These are phyloP conservation scores for Mariannaea elegans DNA, from an alignment of 2,329 filamentous ascomycete genomes.

Conservation along the genomic window DNA sequence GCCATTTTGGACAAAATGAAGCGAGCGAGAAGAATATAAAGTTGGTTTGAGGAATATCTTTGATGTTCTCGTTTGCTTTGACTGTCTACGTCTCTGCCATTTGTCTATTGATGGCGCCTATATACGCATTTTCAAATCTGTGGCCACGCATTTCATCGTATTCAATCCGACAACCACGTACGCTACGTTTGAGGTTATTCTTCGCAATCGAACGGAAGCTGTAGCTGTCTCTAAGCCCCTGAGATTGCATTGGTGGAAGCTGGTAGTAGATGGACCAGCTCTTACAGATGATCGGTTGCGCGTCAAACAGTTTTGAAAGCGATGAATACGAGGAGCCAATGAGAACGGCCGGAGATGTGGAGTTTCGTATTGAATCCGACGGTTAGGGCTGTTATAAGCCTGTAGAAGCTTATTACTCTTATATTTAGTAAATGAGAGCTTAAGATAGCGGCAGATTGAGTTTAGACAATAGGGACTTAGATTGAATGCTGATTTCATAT, in stretches of 20 bases:
- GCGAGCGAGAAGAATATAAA: background rate
- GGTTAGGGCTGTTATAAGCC: background rate
- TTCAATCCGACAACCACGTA: constrained; percentile 16
- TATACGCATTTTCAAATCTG: background rate
- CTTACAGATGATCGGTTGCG: constrained; percentile 15
- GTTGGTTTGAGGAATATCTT: background rate
- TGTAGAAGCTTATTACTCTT: background rate
- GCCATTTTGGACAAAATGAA: constrained; percentile 30
- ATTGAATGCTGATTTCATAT: background rate
- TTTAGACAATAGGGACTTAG: no score
- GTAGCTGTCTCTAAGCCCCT: background rate
- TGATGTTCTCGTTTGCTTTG: background rate
- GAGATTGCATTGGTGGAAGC: background rate
- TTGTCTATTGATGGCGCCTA: background rate
- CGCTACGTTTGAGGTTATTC: background rate
- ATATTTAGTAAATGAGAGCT: background rate
- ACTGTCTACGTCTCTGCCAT: background rate
- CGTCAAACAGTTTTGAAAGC: constrained; percentile 27
- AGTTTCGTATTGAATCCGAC: background rate
- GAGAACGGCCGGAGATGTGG: background rate
- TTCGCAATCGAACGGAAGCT: background rate
- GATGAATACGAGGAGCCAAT: constrained; percentile 38
- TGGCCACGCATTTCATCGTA: constrained; percentile 12
- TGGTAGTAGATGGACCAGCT: constrained; percentile 8
- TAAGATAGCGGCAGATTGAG: background rate